These are phyloP conservation scores for Kurtzmaniella quercitrusa DNA, from an alignment of 1,139 yeast genomes.

Conservation along the genomic window DNA sequence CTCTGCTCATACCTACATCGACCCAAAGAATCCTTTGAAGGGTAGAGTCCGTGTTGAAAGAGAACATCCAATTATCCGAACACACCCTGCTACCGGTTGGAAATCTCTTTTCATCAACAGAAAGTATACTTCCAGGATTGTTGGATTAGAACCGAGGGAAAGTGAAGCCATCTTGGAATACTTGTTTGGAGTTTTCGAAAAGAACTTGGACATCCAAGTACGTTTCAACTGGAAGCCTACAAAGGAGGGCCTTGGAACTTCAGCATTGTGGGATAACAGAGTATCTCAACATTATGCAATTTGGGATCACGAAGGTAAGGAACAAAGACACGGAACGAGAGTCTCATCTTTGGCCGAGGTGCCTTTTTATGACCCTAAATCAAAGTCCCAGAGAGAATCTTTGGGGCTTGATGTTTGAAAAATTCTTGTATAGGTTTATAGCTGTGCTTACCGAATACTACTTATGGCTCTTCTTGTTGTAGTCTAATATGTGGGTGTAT, in stretches of 20 bases:
- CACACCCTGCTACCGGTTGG: constrained; percentile 17
- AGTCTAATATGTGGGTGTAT: not conserved
- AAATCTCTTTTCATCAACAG: constrained; percentile 18
- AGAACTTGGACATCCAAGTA: constrained; percentile 30
- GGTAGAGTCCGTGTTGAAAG: constrained; percentile 18
- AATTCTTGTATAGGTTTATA: not conserved
- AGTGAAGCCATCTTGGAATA: constrained; percentile 17
- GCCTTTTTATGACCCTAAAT: constrained; percentile 48
- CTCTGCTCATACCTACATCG: constrained; percentile 20
- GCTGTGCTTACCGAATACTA: not conserved
- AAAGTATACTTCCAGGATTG: constrained; percentile 18
- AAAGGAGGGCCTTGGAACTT: constrained; percentile 39
- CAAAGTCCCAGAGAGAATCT: constrained; percentile 54
- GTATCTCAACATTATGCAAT: constrained; percentile 39
- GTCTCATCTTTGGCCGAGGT: constrained; percentile 56
- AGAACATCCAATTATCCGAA: constrained; percentile 16
- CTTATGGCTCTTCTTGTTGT: not conserved
- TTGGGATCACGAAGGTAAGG: constrained; percentile 47
- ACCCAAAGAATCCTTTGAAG: constrained; percentile 18
- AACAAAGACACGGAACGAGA: constrained; percentile 55
- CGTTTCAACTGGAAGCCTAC: constrained; percentile 46
- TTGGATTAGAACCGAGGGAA: constrained; percentile 19
- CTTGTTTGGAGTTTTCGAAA: constrained; percentile 19
- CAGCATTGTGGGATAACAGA: constrained; percentile 50
- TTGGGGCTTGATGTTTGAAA: constrained; percentile 23